Evolutionary conservation across 2,329 filamentous ascomycete species (phyloP).

Genomic region (Orbilia javanica): DNA sequence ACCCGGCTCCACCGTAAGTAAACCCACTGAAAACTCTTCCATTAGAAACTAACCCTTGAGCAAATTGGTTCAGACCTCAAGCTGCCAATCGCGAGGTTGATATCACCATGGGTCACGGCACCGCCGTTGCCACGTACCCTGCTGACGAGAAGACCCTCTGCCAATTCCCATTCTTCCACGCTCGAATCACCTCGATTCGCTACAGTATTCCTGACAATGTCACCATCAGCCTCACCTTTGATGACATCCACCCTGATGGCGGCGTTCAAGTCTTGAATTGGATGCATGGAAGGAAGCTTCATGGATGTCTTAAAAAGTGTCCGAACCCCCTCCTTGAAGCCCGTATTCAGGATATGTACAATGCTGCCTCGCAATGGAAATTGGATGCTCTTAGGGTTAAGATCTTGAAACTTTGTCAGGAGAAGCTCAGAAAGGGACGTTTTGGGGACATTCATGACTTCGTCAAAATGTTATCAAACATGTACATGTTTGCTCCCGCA

Average conservation of each 20-base stretch:
- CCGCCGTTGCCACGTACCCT: neutral
- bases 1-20: neutral
- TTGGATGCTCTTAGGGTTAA: neutral
- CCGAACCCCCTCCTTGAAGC: neutral
- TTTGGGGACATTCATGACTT: neutral
- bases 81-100: neutral
- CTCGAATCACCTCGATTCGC: neutral
- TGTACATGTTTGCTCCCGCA: neutral
- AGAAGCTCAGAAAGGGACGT: neutral
- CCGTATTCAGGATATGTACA: neutral
- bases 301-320: neutral
- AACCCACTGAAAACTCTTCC: neutral
- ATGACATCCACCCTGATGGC: neutral
- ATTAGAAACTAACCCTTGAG: neutral
- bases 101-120: neutral
- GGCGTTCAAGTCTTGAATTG: neutral
- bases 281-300: neutral
- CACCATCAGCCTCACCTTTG: neutral
- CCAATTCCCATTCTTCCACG: neutral
- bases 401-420: neutral
- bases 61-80: neutral
- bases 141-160: neutral
- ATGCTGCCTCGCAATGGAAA: neutral
- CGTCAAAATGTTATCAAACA: neutral
- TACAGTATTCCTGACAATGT: neutral